Percentiles rank a stretch among this genome's conserved stretches.
phyloP scores from a whole-genome alignment of 2,329 filamentous ascomycete species.

The Cryphonectria radicalis region DNA sequence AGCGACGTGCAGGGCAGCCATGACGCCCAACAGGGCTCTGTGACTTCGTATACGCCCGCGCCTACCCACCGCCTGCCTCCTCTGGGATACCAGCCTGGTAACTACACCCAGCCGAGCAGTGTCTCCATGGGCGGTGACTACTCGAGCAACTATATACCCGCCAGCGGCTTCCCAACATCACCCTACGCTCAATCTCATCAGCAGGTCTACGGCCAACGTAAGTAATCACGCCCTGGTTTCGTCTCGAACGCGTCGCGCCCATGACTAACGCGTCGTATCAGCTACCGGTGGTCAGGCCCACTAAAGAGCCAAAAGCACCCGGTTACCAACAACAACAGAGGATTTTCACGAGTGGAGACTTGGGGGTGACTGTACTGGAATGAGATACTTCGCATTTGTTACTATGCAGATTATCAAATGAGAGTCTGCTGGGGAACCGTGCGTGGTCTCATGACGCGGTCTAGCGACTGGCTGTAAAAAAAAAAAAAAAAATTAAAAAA shows the following conservation, averaged over 20 bases:
- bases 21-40: slow-evolving; percentile 57
- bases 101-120: slow-evolving; percentile 57
- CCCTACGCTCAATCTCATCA: slow-evolving; percentile 61
- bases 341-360: neutral
- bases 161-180: slow-evolving; percentile 60
- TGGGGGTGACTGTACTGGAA: neutral
- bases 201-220: slow-evolving; percentile 64
- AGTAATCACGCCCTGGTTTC: slow-evolving; percentile 35
- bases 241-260: slow-evolving; percentile 32
- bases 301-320: neutral
- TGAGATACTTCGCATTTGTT: neutral
- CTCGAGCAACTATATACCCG: slow-evolving; percentile 50
- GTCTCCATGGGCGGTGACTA: slow-evolving; percentile 62
- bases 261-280: slow-evolving; percentile 36
- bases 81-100: slow-evolving; percentile 71
- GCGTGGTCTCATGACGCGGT: neutral
- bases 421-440: neutral
- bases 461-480: neutral
- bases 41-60: slow-evolving; percentile 59
- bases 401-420: neutral
- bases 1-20: slow-evolving; percentile 58
- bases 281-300: slow-evolving; percentile 37
- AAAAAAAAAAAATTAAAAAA: neutral
- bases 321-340: neutral
- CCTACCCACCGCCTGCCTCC: slow-evolving; percentile 71